These are phyloP conservation scores for Asterella californica DNA, from an alignment of 225 moss, liverwort and hornwort genomes.

Conservation along the genomic window DNA sequence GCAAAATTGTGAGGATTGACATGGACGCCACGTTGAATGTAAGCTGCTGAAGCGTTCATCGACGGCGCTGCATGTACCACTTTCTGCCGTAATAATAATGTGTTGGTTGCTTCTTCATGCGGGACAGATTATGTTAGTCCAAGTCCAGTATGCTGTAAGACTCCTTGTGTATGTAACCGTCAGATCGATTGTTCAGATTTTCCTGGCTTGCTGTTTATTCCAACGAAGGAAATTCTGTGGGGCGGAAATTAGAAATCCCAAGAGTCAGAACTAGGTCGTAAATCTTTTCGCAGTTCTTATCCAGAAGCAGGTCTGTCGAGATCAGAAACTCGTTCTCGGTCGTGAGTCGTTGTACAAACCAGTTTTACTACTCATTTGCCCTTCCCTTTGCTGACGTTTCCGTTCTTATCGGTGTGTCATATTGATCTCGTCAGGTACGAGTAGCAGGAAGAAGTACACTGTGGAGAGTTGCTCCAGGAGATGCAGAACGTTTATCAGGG, in stretches of 20 bases:
- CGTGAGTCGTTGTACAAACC: not conserved
- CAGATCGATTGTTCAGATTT: not conserved
- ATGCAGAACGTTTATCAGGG: conserved; percentile 47
- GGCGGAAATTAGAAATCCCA: not conserved
- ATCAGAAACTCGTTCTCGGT: not conserved
- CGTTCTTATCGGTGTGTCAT: not conserved
- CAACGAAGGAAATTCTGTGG: no score
- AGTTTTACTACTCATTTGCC: not conserved
- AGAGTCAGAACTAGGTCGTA: not conserved
- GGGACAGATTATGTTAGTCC: no score
- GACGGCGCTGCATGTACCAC: no score
- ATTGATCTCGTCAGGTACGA: conserved; percentile 34
- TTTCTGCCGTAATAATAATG: not conserved
- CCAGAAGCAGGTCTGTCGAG: not conserved
- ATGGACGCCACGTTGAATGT: conserved; percentile 52
- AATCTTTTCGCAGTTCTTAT: not conserved
- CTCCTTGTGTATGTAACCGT: not conserved
- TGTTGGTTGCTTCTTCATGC: not conserved
- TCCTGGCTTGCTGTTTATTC: no score
- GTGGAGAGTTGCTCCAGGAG: conserved; percentile 50
- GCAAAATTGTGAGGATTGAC: conserved; percentile 46
- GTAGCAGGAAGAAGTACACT: conserved; percentile 44
- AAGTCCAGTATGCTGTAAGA: no score
- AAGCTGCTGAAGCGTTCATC: not conserved
- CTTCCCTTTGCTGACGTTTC: not conserved